These are phyloP conservation scores for Fusarium sp. DNA, from an alignment of 2,329 filamentous ascomycete genomes.

Conservation along the genomic window DNA sequence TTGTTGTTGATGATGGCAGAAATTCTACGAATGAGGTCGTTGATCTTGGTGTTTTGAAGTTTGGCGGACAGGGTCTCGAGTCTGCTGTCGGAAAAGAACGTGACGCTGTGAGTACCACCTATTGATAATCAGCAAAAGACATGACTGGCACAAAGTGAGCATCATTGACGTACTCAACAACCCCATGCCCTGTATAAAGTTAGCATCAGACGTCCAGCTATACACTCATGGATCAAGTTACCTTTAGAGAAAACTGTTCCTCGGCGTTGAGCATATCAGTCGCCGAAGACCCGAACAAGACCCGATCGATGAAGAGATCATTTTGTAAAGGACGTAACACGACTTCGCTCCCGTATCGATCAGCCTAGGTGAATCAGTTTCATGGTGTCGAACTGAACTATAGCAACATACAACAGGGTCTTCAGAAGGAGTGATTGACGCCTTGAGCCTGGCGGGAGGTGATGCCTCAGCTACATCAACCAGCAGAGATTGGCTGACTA, in stretches of 20 bases:
- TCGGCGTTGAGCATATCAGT: neutral
- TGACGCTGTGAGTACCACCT: conserved; percentile 37
- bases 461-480: accelerated
- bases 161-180: conserved; percentile 21
- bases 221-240: neutral
- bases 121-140: neutral
- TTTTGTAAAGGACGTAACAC: neutral
- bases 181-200: conserved; percentile 30
- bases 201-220: neutral
- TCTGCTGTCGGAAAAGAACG: conserved; percentile 38
- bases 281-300: conserved; percentile 4
- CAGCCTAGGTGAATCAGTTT: neutral
- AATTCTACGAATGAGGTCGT: conserved; percentile 37
- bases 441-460: accelerated
- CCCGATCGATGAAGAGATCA: conserved; percentile 30
- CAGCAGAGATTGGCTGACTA: conserved; percentile 24
- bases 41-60: conserved; percentile 35
- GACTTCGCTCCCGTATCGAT: no score
- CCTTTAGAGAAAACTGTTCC: conserved; percentile 27
- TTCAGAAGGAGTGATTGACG: neutral
- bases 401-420: neutral
- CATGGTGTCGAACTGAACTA: accelerated
- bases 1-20: conserved; percentile 26
- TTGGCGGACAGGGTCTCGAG: conserved; percentile 32
- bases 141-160: neutral